Base-by-base conservation (phyloP, 306 rosid species). In the Pterocarpus macrocarpus region DNA sequence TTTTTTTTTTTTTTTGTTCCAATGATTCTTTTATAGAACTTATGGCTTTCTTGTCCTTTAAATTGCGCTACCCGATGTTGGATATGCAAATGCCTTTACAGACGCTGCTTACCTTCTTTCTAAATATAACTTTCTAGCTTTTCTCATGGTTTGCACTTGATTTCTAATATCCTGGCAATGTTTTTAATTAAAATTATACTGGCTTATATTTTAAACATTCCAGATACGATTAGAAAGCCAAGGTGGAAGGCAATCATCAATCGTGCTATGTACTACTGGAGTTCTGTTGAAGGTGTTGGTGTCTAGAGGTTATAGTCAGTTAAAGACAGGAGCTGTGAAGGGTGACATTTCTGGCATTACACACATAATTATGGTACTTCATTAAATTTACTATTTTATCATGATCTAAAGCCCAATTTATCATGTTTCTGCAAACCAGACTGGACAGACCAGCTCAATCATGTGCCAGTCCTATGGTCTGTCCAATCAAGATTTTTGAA, bases 181-280 rank as follows among this genome's bases (percentile, higher is more conserved):
- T 22, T 22, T 22, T 22, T 22, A 22, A 22, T 22, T 22, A 22
- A 22, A 22, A 22, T 80, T 78, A 17, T 59, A 28, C 36, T 75
- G 64, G 75, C 69, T 59, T 69, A 57, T 67, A 53, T 64, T 56
- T 64, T 56, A 64, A 59, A 68, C 55, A 69, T 85, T 88, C 79
- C 86, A 95, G 99, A 93, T 93, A 82, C 96, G 99, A 62, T 86
- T 93, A 80, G 99, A 95, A 82, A 87, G 90, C 83, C 87, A 36
- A 84, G 99, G 98, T 62, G 99, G 99, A 66, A 90, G 80, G 81
- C 78, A 88, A 63, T 89, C 99, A 35, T 95, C 99, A 65, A 62
- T 95, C 71, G 86, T 95, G 73, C 87, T 95, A 80, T 95, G 99
- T 89, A 95, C 99, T 16, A 93, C 91, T 81, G 98, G 99, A 75